Evolutionary conservation across 2,329 filamentous ascomycete species (phyloP), one percentile per base, ranked within the genome.

Genomic region (Stagonosporopsis rhizophila): DNA sequence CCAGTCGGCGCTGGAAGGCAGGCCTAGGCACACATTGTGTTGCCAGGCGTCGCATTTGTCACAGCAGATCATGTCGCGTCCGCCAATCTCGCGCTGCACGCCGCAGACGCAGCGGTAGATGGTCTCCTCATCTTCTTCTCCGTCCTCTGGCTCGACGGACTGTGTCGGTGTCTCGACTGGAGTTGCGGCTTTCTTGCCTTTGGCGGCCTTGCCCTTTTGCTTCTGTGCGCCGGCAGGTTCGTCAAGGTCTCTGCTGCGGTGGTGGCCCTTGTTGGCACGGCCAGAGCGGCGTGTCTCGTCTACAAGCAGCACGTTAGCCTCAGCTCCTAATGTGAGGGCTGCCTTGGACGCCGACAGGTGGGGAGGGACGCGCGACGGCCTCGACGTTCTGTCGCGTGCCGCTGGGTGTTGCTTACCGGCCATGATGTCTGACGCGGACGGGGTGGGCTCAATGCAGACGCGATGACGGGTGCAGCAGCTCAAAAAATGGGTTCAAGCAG

Each of bases 101-200:
- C 95, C 94, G 72, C 94, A 99, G 45, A 97, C 90, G 76, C 94
- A 99, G 65, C 94, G 89, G 62, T 98, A 96, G 64, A 95, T 85
- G 70, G 92, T 90, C 58, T 89, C 84, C 64, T 76, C 81, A 67
- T 82, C 78, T 17, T 60, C 37, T 59, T 83, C 81, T 12, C 52
- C n/a, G 76, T 75, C 65, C 83, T 80, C 80, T 48, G 66, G 58
- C 30, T 64, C 66, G 42, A 20, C 45, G 66, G 75, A 73, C 61
- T 85, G 84, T 44, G 76, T 66, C 45, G 74, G 75, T 47, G 68
- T 67, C 58, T 66, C 67, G 41, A 76, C 66, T 17, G 47, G 47
- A 4, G 54, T 58, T 8, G 54, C 44, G 15, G 53, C 32, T 46
- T 56, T 56, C 49, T 52, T 52, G 44, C 44, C 49, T 42, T 58